Base-by-base conservation (phyloP, 495 filamentous ascomycete genomes). In the Terfezia boudieri region DNA sequence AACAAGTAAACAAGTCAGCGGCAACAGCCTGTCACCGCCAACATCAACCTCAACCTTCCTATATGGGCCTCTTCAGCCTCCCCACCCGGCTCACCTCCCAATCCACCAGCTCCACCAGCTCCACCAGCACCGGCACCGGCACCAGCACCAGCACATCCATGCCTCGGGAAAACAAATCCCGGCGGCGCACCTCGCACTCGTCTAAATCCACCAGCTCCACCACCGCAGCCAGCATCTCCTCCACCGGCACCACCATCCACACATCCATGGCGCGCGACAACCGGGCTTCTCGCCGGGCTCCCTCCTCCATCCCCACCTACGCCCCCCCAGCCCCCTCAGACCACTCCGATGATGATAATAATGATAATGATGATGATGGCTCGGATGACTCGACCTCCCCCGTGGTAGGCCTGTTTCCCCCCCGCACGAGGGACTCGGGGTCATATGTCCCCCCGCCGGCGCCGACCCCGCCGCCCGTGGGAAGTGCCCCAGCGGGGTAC, bases 311-410 rank as follows among this genome's bases (percentile, higher is more conserved):
- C 4, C 72, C 89, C 10, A 73, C 90, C 53, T 88, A 84, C 0
- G 92, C 92, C 96, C 92, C 90, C 90, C 96, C 92, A 90, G 76
- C 90, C 50, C 60, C 4, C 67, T 95, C 32, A 86, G 86, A 0
- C 72, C 20, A 20, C 20, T 20, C 20, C 2, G 20, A 20, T 20
- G 20, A 20, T 20, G 2, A 20, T 20, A 2, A 20, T 1, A 2
- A 20, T 20, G 2, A 20, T 20, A 20, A 20, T 20, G 20, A 20
- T 20, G 20, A 20, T 20, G 26, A 32, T 7, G 26, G 7, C 26
- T 32, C 26, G 26, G 26, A 32, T 4, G 26, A 32, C 2, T 32
- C 26, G 26, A 7, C 26, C 26, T 32, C 26, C 26, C 26, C 26
- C 26, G 26, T 32, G 26, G 26, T 7, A 7, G 26, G 26, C 26